Evolutionary conservation across 768 basidiomycete genomes (phyloP), one percentile per base, ranked within the genome.

Genomic region (Agaricus subrufescens): DNA sequence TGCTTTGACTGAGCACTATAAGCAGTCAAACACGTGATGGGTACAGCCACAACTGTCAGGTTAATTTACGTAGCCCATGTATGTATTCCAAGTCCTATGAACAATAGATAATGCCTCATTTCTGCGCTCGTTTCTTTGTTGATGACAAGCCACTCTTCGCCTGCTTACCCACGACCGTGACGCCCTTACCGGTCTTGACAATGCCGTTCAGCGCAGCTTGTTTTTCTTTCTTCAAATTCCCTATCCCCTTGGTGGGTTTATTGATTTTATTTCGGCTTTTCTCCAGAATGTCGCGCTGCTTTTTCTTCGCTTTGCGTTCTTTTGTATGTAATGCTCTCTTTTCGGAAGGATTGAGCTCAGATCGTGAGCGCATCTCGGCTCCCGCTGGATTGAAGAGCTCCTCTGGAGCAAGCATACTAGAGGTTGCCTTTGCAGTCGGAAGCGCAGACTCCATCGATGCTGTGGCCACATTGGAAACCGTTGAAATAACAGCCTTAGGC

Each of bases 381-480:
- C 82, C 65, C 2, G 79, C 68, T 0, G 89, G 81, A 0, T 86
- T 75, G 62, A 89, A 88, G 12, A 98, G 74, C 71, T 99, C 97
- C 67, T 98, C 94, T 1, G 97, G 97, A 0, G 97, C 93, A 43
- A 99, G 80, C 78, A 94, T 87, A 0, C 84, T 86, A 2, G 87
- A 77, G 0, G 80, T 73, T 0, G 92, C 86, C 62, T 85, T 83
- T 8, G 85, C 80, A 0, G 91, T 90, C 0, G 96, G 97, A 4
- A 99, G 77, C 0, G 95, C 92, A 1, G 94, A 94, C 70, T 98
- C 97, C 61, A 98, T 70, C 3, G 85, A 79, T 26, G 93, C 81
- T 1, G 90, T 86, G 0, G 95, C 82, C 4, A 89, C 75, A 64
- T 98, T 94, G 11, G 88, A 77, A 34, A 98, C 70, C 0, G 92